phyloP scores from a whole-genome alignment of 805 yeast genomes.

The Nakazawaea holstii region DNA sequence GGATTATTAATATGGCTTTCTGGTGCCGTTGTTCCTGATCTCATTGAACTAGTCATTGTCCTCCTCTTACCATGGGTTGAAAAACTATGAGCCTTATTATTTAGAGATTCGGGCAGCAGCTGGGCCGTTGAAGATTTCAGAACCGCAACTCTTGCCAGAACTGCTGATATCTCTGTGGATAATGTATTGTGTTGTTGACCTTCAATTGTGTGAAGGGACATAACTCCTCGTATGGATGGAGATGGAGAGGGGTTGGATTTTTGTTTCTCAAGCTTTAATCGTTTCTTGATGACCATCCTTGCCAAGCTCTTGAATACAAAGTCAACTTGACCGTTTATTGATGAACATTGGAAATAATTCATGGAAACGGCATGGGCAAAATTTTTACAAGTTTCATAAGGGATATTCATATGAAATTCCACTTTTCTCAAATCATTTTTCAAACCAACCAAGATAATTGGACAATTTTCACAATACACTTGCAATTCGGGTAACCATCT shows the following conservation, averaged over 20 bases:
- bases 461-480: slow-evolving; percentile 31
- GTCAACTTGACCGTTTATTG: slow-evolving; percentile 14
- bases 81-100: not conserved
- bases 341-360: slow-evolving; percentile 30
- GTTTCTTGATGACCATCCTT: slow-evolving; percentile 9
- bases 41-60: not conserved
- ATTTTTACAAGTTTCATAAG: slow-evolving; percentile 20
- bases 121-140: not conserved
- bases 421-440: slow-evolving; percentile 27
- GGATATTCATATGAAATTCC: slow-evolving; percentile 18
- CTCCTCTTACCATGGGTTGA: not conserved
- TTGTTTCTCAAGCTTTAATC: not conserved
- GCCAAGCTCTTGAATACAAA: slow-evolving; percentile 17
- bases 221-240: too few species aligned
- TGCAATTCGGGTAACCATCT: slow-evolving; percentile 39
- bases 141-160: not conserved
- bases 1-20: not conserved
- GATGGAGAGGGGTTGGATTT: not conserved
- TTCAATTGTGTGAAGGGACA: too few species aligned
- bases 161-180: not conserved
- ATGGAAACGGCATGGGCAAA: slow-evolving; percentile 27
- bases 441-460: slow-evolving; percentile 31
- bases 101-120: not conserved
- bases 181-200: too few species aligned
- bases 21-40: not conserved